A percentile compares a stretch with the other conserved stretches of the same genome.
Evolutionary conservation across 148 eudicot species (phyloP).

Genomic region (Silene uniflora): DNA sequence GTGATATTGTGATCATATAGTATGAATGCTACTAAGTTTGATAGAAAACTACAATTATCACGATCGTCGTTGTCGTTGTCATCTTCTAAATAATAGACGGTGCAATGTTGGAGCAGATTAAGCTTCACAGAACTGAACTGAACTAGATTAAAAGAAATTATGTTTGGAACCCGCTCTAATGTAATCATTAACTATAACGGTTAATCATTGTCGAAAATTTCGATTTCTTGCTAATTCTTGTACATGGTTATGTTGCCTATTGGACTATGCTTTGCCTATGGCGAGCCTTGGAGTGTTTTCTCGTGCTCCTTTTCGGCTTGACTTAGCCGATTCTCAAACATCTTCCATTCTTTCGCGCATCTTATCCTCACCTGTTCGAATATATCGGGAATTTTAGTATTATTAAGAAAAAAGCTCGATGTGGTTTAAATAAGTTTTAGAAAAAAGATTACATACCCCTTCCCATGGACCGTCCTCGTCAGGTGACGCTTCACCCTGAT

Average conservation of each 20-base stretch:
- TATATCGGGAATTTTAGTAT: background rate
- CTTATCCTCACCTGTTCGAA: conserved; percentile 19
- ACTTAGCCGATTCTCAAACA: conserved; percentile 25
- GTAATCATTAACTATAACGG: background rate
- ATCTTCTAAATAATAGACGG: too few species aligned
- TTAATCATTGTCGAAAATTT: background rate
- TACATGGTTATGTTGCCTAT: background rate
- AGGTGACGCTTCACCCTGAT: conserved; percentile 26
- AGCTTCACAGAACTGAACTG: background rate
- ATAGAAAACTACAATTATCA: background rate
- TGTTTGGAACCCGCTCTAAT: background rate
- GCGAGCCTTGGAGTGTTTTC: background rate
- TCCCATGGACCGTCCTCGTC: conserved; percentile 24
- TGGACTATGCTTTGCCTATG: background rate
- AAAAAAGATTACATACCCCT: conserved; percentile 29
- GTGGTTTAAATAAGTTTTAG: background rate
- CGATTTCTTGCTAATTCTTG: background rate
- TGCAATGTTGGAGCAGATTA: too few species aligned
- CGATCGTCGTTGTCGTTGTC: too few species aligned
- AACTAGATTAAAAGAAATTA: too few species aligned
- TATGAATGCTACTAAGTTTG: background rate
- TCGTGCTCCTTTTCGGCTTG: conserved; percentile 15
- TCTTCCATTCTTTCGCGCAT: conserved; percentile 36
- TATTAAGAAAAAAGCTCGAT: background rate
- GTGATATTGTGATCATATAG: background rate